Conservation (phyloP, 768 basidiomycete species). For the Pholiota microspora region DNA sequence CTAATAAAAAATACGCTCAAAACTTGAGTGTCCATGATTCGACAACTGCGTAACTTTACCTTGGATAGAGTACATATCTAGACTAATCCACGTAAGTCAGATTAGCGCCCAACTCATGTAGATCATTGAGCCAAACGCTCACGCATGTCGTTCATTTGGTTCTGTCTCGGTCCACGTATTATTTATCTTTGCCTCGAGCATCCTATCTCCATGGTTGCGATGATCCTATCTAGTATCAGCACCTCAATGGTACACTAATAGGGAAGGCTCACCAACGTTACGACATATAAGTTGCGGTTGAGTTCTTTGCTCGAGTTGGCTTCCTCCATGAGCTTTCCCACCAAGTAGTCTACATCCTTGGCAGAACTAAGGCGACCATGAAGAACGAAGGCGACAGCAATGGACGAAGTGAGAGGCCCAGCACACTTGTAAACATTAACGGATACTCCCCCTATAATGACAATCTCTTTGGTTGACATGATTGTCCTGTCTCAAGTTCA, state of each 20-base stretch:
- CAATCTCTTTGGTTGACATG: constrained; percentile 20
- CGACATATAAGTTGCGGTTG: constrained; percentile 26
- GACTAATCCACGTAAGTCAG: constrained; percentile 20
- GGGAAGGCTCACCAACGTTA: constrained; percentile 34
- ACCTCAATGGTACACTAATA: not conserved
- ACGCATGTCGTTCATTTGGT: constrained; percentile 41
- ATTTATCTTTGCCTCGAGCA: constrained; percentile 32
- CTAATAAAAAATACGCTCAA: too few relatives aligned
- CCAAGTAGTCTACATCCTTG: constrained; percentile 25
- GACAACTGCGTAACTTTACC: constrained; percentile 20
- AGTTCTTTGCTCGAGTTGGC: constrained; percentile 8
- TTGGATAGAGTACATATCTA: constrained; percentile 49
- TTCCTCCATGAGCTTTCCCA: constrained; percentile 23
- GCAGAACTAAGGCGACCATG: constrained; percentile 39
- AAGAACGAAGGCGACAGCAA: constrained; percentile 39
- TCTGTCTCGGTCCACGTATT: constrained; percentile 31
- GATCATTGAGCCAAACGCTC: constrained; percentile 22
- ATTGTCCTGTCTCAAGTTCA: constrained; percentile 1
- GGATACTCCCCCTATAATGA: constrained; percentile 36
- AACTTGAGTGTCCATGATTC: too few relatives aligned
- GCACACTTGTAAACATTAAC: constrained; percentile 31
- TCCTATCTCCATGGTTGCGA: constrained; percentile 42
- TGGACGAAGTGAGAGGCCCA: constrained; percentile 16
- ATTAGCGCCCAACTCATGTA: not conserved
- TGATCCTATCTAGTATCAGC: constrained; percentile 34